These are phyloP conservation scores for Sporothrix pseudoabietina DNA, from an alignment of 2,329 filamentous ascomycete species.

Conservation along the genomic window DNA sequence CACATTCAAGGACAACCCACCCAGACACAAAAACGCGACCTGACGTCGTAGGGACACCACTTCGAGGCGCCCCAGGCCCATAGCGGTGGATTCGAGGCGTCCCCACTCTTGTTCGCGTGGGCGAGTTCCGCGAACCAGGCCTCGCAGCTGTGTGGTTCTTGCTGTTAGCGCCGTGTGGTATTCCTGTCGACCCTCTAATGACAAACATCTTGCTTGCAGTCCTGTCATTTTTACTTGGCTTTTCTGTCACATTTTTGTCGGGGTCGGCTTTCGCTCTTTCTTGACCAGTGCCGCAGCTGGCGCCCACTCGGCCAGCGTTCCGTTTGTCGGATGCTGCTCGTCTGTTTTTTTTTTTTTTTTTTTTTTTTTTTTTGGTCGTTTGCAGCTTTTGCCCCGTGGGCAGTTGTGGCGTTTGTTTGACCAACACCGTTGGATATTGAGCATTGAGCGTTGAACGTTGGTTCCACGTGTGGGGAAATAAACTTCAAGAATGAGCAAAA, in stretches of 20 bases:
- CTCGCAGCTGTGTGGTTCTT: background rate
- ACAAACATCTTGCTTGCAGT: constrained; percentile 8
- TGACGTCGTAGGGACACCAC: constrained; percentile 11
- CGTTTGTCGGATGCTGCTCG: background rate
- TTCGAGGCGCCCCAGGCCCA: constrained; percentile 6
- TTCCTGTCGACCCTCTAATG: background rate
- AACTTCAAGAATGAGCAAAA: background rate
- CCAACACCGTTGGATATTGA: background rate
- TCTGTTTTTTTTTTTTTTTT: background rate
- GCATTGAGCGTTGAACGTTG: background rate
- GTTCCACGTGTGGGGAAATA: background rate
- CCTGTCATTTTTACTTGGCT: background rate
- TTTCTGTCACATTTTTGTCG: background rate
- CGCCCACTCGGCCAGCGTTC: background rate
- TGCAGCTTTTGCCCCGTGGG: background rate
- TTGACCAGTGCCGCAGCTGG: constrained; percentile 13
- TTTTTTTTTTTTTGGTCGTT: background rate
- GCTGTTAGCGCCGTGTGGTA: background rate
- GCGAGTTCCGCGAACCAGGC: constrained; percentile 1
- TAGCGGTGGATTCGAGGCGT: constrained; percentile 13
- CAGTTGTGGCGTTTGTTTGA: background rate
- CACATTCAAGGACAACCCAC: background rate
- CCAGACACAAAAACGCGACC: constrained; percentile 1
- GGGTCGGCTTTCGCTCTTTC: constrained; percentile 1
- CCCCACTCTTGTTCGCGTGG: constrained; percentile 8